Base-by-base conservation (phyloP, 2,329 filamentous ascomycete genomes). In the Penicillium corylophilum region DNA sequence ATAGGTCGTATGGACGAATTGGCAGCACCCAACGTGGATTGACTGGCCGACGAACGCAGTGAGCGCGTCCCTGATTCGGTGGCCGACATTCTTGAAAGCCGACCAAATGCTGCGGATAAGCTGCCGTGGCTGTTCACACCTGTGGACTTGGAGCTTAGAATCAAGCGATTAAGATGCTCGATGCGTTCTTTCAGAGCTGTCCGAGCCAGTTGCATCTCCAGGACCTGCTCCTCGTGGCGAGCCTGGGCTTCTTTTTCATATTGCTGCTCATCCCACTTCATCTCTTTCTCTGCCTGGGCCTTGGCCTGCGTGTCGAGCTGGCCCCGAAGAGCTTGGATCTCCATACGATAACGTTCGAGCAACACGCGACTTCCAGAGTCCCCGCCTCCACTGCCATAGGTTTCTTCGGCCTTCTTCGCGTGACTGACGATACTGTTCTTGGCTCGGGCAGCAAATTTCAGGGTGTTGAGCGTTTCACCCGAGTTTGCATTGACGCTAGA, bases 351-450 rank as follows among this genome's bases (percentile, higher is more conserved):
- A 35, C 93, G 84, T 68, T 99, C 94, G 9, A 99, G 79, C 1
- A 99, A 79, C 3, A 95, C 92, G 50, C 90, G 83, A 41, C 90
- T 91, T 23, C 88, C 89, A 10, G 90, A 88, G 72, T 96, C 93
- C 15, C 77, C 80, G n/a, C 86, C 87, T 35, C 88, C 87, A 36
- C 81, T 80, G 22, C 88, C 88, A 22, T 93, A 78, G 3, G 93
- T 91, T 71, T 97, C 94, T 61, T 95, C 90, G 6, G 93, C 93
- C 67, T 86, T 89, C 79, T 96, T 97, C 29, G 94, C 94, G 73
- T 97, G 92, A 63, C 91, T 96, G 67, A 97, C 87, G 65, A 99
- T 96, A 68, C 88, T 99, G 74, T 99, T 99, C 79, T 96, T 96
- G 40, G 94, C 94, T 64, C 94, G 84, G 10, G 92, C 94, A 2